Conservation (phyloP, 257 asterid species). For the Gentiana dahurica region DNA sequence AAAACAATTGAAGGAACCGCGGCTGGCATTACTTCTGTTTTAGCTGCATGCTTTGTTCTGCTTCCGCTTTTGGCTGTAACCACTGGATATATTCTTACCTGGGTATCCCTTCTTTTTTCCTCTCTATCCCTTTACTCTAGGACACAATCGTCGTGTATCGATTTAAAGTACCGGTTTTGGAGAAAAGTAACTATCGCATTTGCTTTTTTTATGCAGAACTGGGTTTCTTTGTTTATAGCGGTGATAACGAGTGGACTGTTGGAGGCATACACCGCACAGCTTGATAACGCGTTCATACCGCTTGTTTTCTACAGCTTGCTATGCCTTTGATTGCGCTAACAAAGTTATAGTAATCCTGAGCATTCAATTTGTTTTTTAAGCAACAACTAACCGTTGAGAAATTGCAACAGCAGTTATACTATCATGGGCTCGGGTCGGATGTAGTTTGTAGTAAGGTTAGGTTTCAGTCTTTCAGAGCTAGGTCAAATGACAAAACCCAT, state of each 20-base stretch:
- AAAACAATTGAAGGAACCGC: slow-evolving; percentile 98
- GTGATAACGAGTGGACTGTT: slow-evolving; percentile 68
- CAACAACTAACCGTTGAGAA: slow-evolving; percentile 7
- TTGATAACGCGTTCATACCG: slow-evolving; percentile 97
- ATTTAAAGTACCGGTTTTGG: not conserved
- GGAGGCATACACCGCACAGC: slow-evolving; percentile 97
- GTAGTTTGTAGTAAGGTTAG: not conserved
- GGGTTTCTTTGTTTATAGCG: slow-evolving; percentile 76
- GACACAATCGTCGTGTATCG: not conserved
- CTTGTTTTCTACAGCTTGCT: slow-evolving; percentile 88
- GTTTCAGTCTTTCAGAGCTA: too few relatives aligned
- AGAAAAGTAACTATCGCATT: not conserved
- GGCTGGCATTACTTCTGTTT: slow-evolving; percentile 94
- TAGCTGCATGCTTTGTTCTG: slow-evolving; percentile 70
- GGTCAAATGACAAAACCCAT: too few relatives aligned
- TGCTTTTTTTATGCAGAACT: slow-evolving; percentile 45
- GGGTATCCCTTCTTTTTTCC: slow-evolving; percentile 42
- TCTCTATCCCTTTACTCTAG: not conserved
- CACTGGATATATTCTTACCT: slow-evolving; percentile 65
- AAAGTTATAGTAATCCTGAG: not conserved
- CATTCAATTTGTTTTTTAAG: slow-evolving; percentile 18
- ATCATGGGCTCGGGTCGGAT: not conserved
- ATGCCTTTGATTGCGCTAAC: slow-evolving; percentile 37
- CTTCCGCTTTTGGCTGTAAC: slow-evolving; percentile 77
- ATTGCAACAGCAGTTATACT: slow-evolving; percentile 1